phyloP scores from a whole-genome alignment of 2,329 filamentous ascomycete genomes.

The Sporothrix pallida region DNA sequence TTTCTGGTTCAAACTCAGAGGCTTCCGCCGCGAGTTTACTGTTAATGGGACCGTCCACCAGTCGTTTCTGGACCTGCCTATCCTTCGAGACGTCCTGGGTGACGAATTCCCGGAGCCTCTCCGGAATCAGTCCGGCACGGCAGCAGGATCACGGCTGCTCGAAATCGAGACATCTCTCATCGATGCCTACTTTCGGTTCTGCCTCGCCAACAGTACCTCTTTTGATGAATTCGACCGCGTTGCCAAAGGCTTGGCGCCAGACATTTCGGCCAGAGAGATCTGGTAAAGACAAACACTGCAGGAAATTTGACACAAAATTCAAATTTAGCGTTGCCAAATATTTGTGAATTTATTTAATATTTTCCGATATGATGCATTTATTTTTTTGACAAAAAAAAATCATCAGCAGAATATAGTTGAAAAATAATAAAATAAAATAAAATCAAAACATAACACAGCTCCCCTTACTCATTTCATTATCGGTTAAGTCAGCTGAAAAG shows the following conservation, averaged over 20 bases:
- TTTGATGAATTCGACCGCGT: not conserved
- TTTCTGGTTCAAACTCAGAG: not conserved
- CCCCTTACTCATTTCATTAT: too few relatives aligned
- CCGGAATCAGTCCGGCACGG: constrained; percentile 7
- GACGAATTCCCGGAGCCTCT: not conserved
- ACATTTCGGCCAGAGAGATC: not conserved
- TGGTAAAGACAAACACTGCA: not conserved
- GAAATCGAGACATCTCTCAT: not conserved
- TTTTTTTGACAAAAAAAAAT: too few relatives aligned
- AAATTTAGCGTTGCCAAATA: too few relatives aligned
- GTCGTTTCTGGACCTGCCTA: not conserved
- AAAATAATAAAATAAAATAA: too few relatives aligned
- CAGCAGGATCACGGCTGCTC: not conserved
- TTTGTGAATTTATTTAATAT: too few relatives aligned
- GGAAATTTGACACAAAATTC: too few relatives aligned
- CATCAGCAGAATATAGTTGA: too few relatives aligned
- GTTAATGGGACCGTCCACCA: not conserved
- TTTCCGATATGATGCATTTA: too few relatives aligned
- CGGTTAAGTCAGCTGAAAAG: too few relatives aligned
- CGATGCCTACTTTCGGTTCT: not conserved
- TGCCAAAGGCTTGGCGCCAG: not conserved
- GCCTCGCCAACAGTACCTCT: not conserved
- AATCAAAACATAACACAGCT: too few relatives aligned
- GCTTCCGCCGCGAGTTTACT: not conserved
- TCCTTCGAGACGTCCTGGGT: not conserved